A percentile compares a stretch with the other conserved stretches of the same genome.
Conservation (phyloP, 495 filamentous ascomycete species). For the Entonaema liquescens region DNA sequence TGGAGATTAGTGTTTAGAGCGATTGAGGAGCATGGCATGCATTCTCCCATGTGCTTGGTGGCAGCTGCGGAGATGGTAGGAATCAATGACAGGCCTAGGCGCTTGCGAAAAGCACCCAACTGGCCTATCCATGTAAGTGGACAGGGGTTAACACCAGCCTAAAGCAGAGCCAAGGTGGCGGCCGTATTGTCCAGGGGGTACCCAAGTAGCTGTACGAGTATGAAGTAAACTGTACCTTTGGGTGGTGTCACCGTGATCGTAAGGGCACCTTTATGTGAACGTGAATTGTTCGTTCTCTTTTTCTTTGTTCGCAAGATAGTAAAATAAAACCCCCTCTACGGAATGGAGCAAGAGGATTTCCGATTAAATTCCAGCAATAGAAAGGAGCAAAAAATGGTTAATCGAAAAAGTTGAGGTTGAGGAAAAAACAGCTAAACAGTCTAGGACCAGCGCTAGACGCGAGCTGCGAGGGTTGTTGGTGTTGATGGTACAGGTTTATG, state of each 20-base stretch:
- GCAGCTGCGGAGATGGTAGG: constrained; percentile 33
- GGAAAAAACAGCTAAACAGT: constrained; percentile 11
- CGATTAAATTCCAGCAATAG: constrained; percentile 12
- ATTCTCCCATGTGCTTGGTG: constrained; percentile 12
- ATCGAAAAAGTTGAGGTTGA: not conserved
- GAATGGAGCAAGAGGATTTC: constrained; percentile 23
- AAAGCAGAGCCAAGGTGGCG: constrained; percentile 30
- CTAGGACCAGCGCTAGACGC: constrained; percentile 36
- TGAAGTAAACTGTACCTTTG: constrained; percentile 28
- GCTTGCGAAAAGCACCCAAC: constrained; percentile 34
- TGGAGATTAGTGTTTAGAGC: constrained; percentile 29
- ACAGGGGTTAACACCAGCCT: constrained; percentile 36
- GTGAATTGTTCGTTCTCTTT: not conserved
- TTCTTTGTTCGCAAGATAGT: constrained; percentile 2
- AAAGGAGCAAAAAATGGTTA: not conserved
- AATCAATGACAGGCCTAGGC: constrained; percentile 37
- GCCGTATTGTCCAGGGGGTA: constrained; percentile 29
- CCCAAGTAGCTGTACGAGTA: constrained; percentile 29
- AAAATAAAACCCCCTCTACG: not conserved
- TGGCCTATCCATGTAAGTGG: constrained; percentile 25
- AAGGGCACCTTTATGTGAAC: not conserved
- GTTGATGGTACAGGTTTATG: not conserved
- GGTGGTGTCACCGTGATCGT: constrained; percentile 14
- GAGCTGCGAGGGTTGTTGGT: constrained; percentile 6
- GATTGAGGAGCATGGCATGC: not conserved